Evolutionary conservation across 78 protist species (phyloP).

Genomic region (Planoprotostelium fungivorum): DNA sequence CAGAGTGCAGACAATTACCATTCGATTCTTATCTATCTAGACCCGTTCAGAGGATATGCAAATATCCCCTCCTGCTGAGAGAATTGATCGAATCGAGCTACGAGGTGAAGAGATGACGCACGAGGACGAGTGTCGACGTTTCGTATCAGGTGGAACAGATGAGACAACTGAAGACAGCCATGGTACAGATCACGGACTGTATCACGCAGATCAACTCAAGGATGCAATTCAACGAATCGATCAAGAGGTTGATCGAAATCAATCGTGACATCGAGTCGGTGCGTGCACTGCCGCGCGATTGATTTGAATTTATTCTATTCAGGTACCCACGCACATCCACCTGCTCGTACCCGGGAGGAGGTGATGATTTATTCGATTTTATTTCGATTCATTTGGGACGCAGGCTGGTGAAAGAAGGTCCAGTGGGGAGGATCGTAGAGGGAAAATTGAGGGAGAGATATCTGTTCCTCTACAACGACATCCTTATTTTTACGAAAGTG

Average conservation of each 20-base stretch:
- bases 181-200: neutral
- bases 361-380: neutral
- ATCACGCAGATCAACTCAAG: neutral
- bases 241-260: neutral
- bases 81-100: neutral
- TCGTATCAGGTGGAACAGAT: neutral
- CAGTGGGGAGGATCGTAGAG: neutral
- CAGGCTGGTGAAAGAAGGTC: neutral
- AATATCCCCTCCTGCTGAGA: neutral
- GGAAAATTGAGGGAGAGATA: neutral
- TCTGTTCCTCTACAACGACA: neutral
- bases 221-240: neutral
- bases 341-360: neutral
- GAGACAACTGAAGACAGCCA: neutral
- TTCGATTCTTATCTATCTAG: neutral
- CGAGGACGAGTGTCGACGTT: too few species aligned
- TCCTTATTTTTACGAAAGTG: neutral
- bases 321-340: neutral
- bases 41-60: neutral
- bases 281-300: neutral
- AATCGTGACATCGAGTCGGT: neutral
- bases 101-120: too few species aligned
- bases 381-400: neutral
- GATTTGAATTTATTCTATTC: too few species aligned
- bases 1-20: neutral